These are phyloP conservation scores for Alternaria gansuensis DNA, from an alignment of 2,329 filamentous ascomycete species.

Conservation along the genomic window DNA sequence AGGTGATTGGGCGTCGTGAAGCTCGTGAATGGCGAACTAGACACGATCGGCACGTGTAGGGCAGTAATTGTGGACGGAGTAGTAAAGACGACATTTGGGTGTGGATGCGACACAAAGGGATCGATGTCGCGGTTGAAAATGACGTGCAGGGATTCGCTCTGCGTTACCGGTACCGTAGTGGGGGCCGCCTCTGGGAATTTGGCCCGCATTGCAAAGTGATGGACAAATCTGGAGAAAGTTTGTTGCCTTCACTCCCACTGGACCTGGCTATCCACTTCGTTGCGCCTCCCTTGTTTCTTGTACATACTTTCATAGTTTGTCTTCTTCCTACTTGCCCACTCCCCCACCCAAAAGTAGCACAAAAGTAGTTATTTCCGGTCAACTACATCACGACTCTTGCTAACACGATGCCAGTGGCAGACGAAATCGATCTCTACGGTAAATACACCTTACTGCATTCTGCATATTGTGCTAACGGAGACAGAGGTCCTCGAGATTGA, in stretches of 20 bases:
- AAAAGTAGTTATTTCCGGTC: conserved; percentile 4
- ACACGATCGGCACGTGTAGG: conserved; percentile 46
- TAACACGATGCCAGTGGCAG: conserved; percentile 45
- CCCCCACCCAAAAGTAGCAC: neutral
- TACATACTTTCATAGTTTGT: conserved; percentile 12
- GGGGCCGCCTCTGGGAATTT: conserved; percentile 17
- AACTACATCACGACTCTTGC: conserved; percentile 8
- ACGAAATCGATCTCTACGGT: conserved; percentile 69
- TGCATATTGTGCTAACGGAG: conserved; percentile 38
- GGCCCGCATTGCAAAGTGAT: conserved; percentile 17
- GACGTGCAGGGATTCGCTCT: conserved; percentile 14
- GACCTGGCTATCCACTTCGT: neutral
- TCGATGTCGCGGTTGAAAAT: conserved; percentile 18
- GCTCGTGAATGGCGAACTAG: conserved; percentile 31
- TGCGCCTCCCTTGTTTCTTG: conserved; percentile 13
- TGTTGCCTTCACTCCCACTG: conserved; percentile 16
- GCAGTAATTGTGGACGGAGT: conserved; percentile 33
- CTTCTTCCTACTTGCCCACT: neutral
- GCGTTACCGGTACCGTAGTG: too few relatives aligned
- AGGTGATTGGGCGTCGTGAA: conserved; percentile 29
- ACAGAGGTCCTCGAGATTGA: conserved; percentile 81
- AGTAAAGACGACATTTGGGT: conserved; percentile 37
- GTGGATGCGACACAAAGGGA: conserved; percentile 9
- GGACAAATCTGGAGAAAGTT: conserved; percentile 16
- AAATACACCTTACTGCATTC: conserved; percentile 24